These are phyloP conservation scores for Backusella luteola DNA, from an alignment of 192 early-diverging fungal species.

Conservation along the genomic window DNA sequence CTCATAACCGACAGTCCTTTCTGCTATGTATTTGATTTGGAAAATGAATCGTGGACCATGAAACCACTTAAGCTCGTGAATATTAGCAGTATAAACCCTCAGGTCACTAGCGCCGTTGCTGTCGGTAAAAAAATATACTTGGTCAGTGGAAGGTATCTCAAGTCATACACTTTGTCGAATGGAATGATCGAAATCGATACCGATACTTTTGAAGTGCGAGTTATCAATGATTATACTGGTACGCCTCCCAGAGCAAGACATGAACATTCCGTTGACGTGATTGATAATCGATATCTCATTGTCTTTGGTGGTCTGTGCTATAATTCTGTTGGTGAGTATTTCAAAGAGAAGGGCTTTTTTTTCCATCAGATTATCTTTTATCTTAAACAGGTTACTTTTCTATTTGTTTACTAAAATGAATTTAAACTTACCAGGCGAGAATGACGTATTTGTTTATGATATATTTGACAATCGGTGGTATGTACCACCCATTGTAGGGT, in stretches of 20 bases:
- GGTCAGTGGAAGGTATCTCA: conserved; percentile 24
- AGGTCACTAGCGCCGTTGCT: conserved; percentile 21
- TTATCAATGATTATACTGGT: conserved; percentile 17
- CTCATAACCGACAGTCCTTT: conserved; percentile 17
- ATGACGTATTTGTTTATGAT: conserved; percentile 38
- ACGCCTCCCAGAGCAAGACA: conserved; percentile 30
- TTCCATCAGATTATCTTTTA: not conserved
- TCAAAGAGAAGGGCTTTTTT: not conserved
- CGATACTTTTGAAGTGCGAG: conserved; percentile 2
- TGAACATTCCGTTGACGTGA: conserved; percentile 29
- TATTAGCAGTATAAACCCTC: conserved; percentile 5
- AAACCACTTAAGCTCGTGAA: conserved; percentile 13
- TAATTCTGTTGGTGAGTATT: conserved; percentile 29
- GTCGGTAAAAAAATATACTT: conserved; percentile 28
- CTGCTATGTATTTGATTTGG: conserved; percentile 28
- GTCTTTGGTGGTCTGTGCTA: conserved; percentile 38
- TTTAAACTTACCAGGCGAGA: conserved; percentile 24
- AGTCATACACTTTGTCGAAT: conserved; percentile 28
- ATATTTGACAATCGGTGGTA: conserved; percentile 28
- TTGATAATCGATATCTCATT: conserved; percentile 27
- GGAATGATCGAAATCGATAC: conserved; percentile 17
- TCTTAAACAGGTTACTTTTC: not conserved
- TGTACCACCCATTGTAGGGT: conserved; percentile 31
- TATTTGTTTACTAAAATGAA: not conserved
- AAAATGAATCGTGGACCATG: conserved; percentile 17